Evolutionary conservation across 805 yeast species (phyloP).

Genomic region (Ogataea neopini): DNA sequence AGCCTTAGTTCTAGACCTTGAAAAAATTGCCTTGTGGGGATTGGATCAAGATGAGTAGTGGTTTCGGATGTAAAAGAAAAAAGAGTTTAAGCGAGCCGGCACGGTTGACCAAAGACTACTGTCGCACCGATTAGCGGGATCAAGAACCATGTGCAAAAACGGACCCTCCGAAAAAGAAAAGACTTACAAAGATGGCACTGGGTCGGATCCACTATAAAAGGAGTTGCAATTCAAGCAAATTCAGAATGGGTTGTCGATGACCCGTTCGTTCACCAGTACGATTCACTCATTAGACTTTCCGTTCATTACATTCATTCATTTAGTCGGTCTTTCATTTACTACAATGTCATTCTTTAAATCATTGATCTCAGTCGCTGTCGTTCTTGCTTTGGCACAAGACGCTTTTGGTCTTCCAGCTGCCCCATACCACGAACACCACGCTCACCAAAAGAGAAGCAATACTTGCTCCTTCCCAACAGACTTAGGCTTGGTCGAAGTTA

Average conservation of each 20-base stretch:
- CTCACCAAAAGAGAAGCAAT: conserved; percentile 28
- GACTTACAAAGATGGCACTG: neutral
- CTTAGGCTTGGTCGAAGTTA: conserved; percentile 69
- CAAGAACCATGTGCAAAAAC: neutral
- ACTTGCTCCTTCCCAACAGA: conserved; percentile 69
- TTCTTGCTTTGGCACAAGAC: conserved; percentile 13
- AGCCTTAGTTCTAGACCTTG: conserved; percentile 2
- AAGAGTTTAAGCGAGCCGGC: neutral
- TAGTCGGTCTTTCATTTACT: conserved; percentile 1
- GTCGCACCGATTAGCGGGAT: conserved; percentile 2
- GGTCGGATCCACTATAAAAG: conserved; percentile 2
- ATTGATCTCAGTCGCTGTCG: conserved; percentile 10
- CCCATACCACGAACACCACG: conserved; percentile 23
- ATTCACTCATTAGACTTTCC: conserved; percentile 4
- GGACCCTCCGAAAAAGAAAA: conserved; percentile 1
- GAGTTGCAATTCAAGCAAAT: neutral
- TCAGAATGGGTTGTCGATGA: neutral
- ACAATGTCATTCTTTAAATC: conserved; percentile 15
- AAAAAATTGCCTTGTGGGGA: neutral
- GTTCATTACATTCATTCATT: conserved; percentile 10
- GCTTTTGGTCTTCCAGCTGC: conserved; percentile 19
- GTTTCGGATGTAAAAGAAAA: conserved; percentile 1
- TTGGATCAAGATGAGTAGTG: neutral
- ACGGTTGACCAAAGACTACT: neutral
- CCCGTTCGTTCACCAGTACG: neutral